phyloP scores from a whole-genome alignment of 768 basidiomycete species.

The Suillus spraguei region DNA sequence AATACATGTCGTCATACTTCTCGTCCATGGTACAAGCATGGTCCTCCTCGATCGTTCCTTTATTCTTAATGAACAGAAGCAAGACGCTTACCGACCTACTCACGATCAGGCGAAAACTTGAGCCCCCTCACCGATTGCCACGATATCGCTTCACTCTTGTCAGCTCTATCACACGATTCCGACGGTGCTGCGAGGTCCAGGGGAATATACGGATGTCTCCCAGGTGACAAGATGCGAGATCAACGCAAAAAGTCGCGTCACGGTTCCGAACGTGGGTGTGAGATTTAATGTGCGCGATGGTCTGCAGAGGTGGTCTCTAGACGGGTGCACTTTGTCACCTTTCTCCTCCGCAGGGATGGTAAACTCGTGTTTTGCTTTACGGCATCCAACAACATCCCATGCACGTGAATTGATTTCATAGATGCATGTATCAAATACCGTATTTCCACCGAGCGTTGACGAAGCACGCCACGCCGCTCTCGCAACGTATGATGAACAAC shows the following conservation, averaged over 20 bases:
- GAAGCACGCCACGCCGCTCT: slow-evolving; percentile 5
- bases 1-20: neutral
- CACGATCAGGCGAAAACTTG: neutral
- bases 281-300: neutral
- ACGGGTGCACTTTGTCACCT: neutral
- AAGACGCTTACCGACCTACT: neutral
- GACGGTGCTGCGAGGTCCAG: neutral
- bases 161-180: neutral
- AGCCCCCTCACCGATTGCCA: neutral
- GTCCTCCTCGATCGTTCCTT: neutral
- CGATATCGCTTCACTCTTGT: neutral
- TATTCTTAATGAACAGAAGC: neutral
- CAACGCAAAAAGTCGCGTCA: neutral
- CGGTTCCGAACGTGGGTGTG: slow-evolving; percentile 7
- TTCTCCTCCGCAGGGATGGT: neutral
- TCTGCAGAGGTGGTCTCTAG: too few species aligned
- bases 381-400: neutral
- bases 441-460: neutral
- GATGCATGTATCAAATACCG: neutral
- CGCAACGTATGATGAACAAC: neutral
- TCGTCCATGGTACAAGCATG: neutral
- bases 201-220: neutral
- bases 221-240: slow-evolving; percentile 1
- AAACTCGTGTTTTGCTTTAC: neutral
- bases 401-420: slow-evolving; percentile 3